A percentile compares a stretch with the other conserved stretches of the same genome.
Conservation (phyloP, 139 green algal genomes). For the Chlorella sorokiniana region DNA sequence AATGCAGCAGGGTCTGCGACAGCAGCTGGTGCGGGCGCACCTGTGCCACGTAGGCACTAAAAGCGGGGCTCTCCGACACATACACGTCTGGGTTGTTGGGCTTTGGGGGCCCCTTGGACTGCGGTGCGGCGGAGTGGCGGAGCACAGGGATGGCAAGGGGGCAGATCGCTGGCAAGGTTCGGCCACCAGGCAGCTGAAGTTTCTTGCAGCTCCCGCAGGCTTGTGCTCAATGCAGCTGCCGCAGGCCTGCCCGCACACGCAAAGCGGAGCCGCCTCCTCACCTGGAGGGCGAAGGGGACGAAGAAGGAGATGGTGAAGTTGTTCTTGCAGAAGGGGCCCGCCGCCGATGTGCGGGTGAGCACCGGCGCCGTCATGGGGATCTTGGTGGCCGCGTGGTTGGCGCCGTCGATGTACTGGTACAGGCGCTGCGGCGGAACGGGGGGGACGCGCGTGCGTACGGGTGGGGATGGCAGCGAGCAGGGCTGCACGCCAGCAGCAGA, state of each 20-base stretch:
- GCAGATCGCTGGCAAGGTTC: too few species aligned
- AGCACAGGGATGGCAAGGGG: too few species aligned
- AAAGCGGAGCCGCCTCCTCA: neutral
- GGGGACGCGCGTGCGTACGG: neutral
- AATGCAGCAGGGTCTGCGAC: too few species aligned
- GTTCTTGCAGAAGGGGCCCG: constrained; percentile 31
- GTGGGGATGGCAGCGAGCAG: neutral
- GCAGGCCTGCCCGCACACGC: too few species aligned
- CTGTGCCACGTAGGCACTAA: constrained; percentile 59
- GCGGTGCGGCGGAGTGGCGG: neutral
- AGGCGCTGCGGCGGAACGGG: constrained; percentile 35
- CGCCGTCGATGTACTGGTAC: constrained; percentile 68
- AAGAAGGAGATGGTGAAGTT: constrained; percentile 81
- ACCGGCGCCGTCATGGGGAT: constrained; percentile 41
- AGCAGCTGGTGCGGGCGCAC: neutral
- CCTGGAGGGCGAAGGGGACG: constrained; percentile 72
- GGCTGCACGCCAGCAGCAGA: too few species aligned
- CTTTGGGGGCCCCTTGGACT: constrained; percentile 53
- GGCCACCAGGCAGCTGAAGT: too few species aligned
- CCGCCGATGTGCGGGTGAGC: neutral
- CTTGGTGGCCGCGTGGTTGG: constrained; percentile 61
- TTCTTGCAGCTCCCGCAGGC: neutral
- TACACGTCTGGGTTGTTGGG: constrained; percentile 57
- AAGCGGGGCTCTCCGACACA: constrained; percentile 38
- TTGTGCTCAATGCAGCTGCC: neutral